Evolutionary conservation across 2,329 filamentous ascomycete species (phyloP).

Genomic region (Trichoderma breve): DNA sequence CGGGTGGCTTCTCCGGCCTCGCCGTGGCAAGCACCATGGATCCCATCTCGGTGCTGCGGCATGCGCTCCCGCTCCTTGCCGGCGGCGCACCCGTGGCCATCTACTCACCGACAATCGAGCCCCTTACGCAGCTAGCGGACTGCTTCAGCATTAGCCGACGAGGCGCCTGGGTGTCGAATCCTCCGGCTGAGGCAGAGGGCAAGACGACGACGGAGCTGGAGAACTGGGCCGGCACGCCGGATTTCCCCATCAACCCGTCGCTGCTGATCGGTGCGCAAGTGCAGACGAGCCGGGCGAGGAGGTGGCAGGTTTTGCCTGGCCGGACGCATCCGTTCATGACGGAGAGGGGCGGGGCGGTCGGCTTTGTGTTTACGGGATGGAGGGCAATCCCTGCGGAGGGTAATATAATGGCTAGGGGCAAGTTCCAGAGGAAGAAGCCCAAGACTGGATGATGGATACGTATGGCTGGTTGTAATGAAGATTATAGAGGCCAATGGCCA

Average conservation of each 20-base stretch:
- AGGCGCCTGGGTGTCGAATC: slow-evolving; percentile 65
- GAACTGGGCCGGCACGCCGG: slow-evolving; percentile 59
- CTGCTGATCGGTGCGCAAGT: slow-evolving; percentile 75
- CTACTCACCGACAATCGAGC: slow-evolving; percentile 78
- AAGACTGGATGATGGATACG: slow-evolving; percentile 29
- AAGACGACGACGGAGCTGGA: slow-evolving; percentile 51
- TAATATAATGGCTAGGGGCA: slow-evolving; percentile 78
- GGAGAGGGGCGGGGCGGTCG: slow-evolving; percentile 79
- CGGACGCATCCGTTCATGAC: slow-evolving; percentile 96
- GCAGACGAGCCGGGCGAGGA: slow-evolving; percentile 74
- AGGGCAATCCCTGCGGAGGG: slow-evolving; percentile 77
- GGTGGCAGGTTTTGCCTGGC: slow-evolving; percentile 89
- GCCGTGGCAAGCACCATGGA: slow-evolving; percentile 83
- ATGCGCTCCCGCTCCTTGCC: slow-evolving; percentile 74
- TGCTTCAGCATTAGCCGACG: slow-evolving; percentile 78
- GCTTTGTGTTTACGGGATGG: slow-evolving; percentile 83
- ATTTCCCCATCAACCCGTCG: slow-evolving; percentile 86
- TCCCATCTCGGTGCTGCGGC: slow-evolving; percentile 69
- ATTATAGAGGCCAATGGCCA: neutral
- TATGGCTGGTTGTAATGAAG: neutral
- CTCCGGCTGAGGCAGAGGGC: slow-evolving; percentile 46
- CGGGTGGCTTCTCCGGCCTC: slow-evolving; percentile 78
- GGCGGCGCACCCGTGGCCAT: slow-evolving; percentile 84
- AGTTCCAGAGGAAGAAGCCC: slow-evolving; percentile 62
- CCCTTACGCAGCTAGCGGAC: slow-evolving; percentile 74